Conservation (phyloP, 139 green algal genomes). For the Micractinium conductrix region DNA sequence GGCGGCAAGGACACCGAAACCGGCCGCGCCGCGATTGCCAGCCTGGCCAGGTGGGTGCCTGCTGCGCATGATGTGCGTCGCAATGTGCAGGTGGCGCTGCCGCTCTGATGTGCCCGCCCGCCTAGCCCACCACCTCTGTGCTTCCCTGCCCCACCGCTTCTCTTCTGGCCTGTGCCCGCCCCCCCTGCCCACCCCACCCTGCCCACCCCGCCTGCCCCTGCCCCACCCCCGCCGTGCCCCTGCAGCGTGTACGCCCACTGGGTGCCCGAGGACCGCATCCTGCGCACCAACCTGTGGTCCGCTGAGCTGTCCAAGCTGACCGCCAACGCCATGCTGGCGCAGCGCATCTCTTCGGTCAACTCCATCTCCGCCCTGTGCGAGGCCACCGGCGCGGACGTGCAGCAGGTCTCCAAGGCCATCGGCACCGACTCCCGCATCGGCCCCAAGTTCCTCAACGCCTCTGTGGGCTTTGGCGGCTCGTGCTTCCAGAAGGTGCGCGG, state of each 20-base stretch:
- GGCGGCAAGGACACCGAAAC: conserved; percentile 85
- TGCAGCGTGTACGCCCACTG: conserved; percentile 95
- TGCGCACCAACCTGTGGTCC: conserved; percentile 96
- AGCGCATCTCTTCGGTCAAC: conserved; percentile 99
- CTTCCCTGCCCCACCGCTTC: too few relatives aligned
- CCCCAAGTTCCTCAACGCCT: conserved; percentile 97
- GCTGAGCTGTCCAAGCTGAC: conserved; percentile 99
- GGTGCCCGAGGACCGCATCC: conserved; percentile 93
- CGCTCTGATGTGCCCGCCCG: too few relatives aligned
- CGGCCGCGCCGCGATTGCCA: conserved; percentile 76
- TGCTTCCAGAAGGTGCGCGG: conserved; percentile 99
- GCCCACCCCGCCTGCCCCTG: neutral
- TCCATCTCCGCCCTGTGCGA: conserved; percentile 98
- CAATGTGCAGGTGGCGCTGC: too few relatives aligned
- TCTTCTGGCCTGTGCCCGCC: neutral
- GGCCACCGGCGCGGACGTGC: conserved; percentile 93
- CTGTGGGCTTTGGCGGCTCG: conserved; percentile 97
- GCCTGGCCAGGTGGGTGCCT: conserved; percentile 52
- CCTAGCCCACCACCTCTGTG: too few relatives aligned
- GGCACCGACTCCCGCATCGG: conserved; percentile 97
- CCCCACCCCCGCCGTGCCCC: too few relatives aligned
- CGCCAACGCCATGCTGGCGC: conserved; percentile 97
- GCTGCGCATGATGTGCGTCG: too few relatives aligned
- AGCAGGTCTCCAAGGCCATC: conserved; percentile 90
- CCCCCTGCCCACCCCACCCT: neutral